Base-by-base conservation (phyloP, 352 stramenopile species). In the Pythium dissotocum region DNA sequence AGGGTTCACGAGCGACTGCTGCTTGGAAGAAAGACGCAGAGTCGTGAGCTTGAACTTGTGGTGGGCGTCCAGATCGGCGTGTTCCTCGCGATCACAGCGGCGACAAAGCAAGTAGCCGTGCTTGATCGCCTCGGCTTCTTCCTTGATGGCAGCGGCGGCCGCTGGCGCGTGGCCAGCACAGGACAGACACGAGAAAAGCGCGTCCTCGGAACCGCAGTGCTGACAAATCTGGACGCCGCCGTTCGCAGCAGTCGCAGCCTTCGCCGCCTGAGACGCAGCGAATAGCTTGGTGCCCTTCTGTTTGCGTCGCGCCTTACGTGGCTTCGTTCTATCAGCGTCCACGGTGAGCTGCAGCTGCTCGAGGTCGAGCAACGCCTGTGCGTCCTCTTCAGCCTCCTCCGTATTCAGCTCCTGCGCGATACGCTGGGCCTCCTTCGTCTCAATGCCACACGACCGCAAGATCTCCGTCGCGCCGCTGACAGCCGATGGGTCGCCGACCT, bases 1-100 rank as follows among this genome's bases (percentile, higher is more conserved):
- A 18, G 63, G 69, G 52, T 76, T 76, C 48, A 64, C 70, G 13
- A 67, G 63, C 8, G 70, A 76, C 57, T 76, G 70, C 64, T 76
- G 58, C 70, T 76, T 71, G 48, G 64, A 63, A 30, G 70, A 69
- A 21, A 76, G 38, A 18, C 70, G 70, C 35, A 61, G 32, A 0
- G 53, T 56, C 30, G 70, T 58, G 33, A 76, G 64, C 49, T 88
- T 82, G 52, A 72, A 67, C 35, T 65, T 70, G 59, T 85, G 78
- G 49, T 94, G 87, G 6, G 72, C 80, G 59, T 83, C 86, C 21
- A 90, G 64, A 28, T 91, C 77, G 4, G 66, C 48, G 60, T 93
- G 87, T 46, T 93, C 83, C 30, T 94, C 87, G 46, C 72, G 72
- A 52, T 94, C 77, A 65, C 87, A 94, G 52, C 87, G 82, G 42